Percentiles rank a stretch among this genome's conserved stretches.
phyloP scores from a whole-genome alignment of 345 rosid species.

The Stellera chamaejasme region DNA sequence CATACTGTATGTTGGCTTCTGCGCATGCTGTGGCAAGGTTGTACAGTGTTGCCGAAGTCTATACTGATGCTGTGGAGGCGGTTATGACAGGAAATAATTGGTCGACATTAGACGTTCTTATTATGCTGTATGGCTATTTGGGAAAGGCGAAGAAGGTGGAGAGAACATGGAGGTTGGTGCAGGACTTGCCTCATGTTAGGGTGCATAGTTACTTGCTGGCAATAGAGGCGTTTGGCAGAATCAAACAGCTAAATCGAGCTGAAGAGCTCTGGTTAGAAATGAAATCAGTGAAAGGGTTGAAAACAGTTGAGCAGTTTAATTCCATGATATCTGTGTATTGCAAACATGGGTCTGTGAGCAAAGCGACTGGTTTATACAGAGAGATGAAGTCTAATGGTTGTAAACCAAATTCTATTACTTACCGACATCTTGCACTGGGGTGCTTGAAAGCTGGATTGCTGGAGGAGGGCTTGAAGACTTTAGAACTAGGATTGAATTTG shows the following conservation, averaged over 20 bases:
- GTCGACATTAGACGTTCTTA: slow-evolving; percentile 79
- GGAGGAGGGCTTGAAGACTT: slow-evolving; percentile 64
- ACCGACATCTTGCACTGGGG: slow-evolving; percentile 80
- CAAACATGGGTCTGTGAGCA: slow-evolving; percentile 46
- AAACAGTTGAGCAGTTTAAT: slow-evolving; percentile 69
- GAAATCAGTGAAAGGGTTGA: slow-evolving; percentile 44
- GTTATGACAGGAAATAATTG: slow-evolving; percentile 63
- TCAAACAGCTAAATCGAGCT: slow-evolving; percentile 44
- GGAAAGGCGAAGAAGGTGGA: slow-evolving; percentile 54
- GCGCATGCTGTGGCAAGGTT: slow-evolving; percentile 87
- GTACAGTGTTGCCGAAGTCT: slow-evolving; percentile 64
- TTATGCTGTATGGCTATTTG: slow-evolving; percentile 65
- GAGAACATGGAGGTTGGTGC: slow-evolving; percentile 51
- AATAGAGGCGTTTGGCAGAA: slow-evolving; percentile 70
- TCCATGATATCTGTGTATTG: slow-evolving; percentile 69
- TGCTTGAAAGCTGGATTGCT: slow-evolving; percentile 56
- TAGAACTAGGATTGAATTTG: slow-evolving; percentile 41
- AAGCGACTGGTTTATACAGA: slow-evolving; percentile 51
- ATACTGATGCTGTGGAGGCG: slow-evolving; percentile 71
- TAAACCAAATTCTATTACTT: slow-evolving; percentile 75
- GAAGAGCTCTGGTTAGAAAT: slow-evolving; percentile 84
- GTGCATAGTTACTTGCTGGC: slow-evolving; percentile 59
- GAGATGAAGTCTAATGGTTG: slow-evolving; percentile 49
- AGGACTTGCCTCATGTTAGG: slow-evolving; percentile 51
- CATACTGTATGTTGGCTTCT: slow-evolving; percentile 75